Base-by-base conservation (phyloP, 805 yeast species). In the Zygosaccharomyces bisporus region DNA sequence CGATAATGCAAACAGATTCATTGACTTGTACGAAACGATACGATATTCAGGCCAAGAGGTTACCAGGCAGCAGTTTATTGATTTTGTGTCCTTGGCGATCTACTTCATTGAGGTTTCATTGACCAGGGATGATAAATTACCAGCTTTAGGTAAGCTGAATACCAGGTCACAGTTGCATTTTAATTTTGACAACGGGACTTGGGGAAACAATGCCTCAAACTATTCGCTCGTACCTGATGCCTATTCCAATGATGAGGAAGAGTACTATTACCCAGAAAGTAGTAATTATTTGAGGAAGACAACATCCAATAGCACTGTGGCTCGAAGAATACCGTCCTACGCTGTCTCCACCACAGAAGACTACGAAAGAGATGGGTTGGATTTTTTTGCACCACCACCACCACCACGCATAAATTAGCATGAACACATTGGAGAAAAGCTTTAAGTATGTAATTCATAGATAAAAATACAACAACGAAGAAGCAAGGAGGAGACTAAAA, bases 11-110 rank as follows among this genome's bases (percentile, higher is more conserved):
- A 50, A 54, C 24, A 59, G 67, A 27, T 76, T 75, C 48, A 66
- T 80, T 3, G 68, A 67, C 3, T 61, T 77, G 10, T 89, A 87
- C 65, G 96, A 89, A 52, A 67, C 69, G 39, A 70, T 83, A 29
- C 69, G 87, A 47, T 89, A 80, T 61, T 76, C 91, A 4, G 84
- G 86, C 2, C 61, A 69, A 14, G 71, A 78, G 13, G 77, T 87
- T 13, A 63, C 74, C 1, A 80, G 81, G 50, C 69, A 66, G 3
- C 83, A 82, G 32, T 79, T 89, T 55, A 63, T 77, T 21, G 73
- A 69, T 33, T 80, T 86, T 56, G 76, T 88, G 71, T 71, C 70
- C 34, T 53, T 66, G 4, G 71, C 66, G 5, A 60, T 69, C 6
- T 63, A 55, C 25, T 61, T 69, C 35, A 53, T 64, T 4, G 69